Evolutionary conservation across 2,329 filamentous ascomycete genomes (phyloP), one percentile per base, ranked within the genome.

Genomic region (Colletotrichum viniferum): DNA sequence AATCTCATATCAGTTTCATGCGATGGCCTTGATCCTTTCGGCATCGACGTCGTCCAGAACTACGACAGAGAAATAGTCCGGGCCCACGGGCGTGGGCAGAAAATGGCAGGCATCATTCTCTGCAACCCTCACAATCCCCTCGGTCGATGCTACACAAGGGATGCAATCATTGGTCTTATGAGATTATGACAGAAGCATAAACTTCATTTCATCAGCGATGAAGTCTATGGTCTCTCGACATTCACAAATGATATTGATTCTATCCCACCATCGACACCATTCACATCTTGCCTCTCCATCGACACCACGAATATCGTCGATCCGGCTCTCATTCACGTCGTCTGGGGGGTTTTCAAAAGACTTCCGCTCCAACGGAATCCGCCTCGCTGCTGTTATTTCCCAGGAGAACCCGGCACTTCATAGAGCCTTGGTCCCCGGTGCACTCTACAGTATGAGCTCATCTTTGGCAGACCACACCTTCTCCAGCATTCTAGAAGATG

Each of bases 141-240:
- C 24, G 56, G 56, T 30, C 56, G 56, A 4, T 30, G 56, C 24
- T 60, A 60, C 28, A 60, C 56, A 26, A 28, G 18, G 8, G 56
- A 60, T 12, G 56, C 56, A 18, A 60, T 60, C 14, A 13, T 60
- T n/a, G 13, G 60, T 9, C 28, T 34, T 2, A 62, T 62, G 60
- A 62, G 30, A 16, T 30, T 36, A 21, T 62, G 28, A 13, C 28
- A 62, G n/a, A 62, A 36, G n/a, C 80, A 87, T 73, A 77, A 81
- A 8, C 80, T 89, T 32, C 86, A 88, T 74, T 77, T 88, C 36
- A 83, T 88, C 75, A 84, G 83, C 70, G 87, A 89, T 77, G 87
- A 89, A 76, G 86, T 89, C 52, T 88, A 88, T 76, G 87, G 86
- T 4, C 77, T 86, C 18, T 87, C 86, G 0, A 79, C 85, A 0